Percentiles rank a stretch among this genome's conserved stretches.
Conservation (phyloP, 257 asterid genomes). For the Petunia axillaris region DNA sequence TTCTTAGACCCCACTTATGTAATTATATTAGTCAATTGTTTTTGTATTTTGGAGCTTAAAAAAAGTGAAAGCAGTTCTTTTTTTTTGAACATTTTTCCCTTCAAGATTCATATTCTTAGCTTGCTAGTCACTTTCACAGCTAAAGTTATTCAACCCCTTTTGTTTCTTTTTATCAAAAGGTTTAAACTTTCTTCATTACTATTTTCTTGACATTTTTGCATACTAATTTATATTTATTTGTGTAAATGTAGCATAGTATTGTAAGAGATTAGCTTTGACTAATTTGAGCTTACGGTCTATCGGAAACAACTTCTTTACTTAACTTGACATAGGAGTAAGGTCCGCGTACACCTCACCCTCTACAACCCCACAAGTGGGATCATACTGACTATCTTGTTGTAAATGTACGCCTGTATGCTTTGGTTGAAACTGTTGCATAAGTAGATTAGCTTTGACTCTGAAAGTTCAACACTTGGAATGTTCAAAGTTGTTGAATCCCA, state of each 20-base stretch:
- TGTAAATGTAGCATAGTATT: no score
- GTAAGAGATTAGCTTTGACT: no score
- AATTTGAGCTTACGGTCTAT: no score
- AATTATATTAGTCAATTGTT: no score
- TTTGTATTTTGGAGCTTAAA: not conserved
- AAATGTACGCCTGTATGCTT: not conserved
- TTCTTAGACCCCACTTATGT: no score
- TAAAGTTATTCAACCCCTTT: conserved; percentile 21
- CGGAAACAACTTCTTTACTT: no score
- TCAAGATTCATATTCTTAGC: conserved; percentile 18
- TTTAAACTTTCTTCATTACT: not conserved
- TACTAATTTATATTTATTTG: not conserved
- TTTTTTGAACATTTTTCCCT: not conserved
- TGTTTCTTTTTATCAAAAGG: conserved; percentile 9
- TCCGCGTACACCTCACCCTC: no score
- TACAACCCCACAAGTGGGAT: no score
- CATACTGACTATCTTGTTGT: not conserved
- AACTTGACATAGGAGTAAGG: no score
- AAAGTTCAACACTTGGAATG: not conserved
- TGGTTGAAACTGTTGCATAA: not conserved
- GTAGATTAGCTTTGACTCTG: not conserved
- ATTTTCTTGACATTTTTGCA: not conserved
- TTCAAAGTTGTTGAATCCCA: conserved; percentile 16
- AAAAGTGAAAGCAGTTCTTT: not conserved
- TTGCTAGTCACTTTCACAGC: conserved; percentile 22